phyloP scores from a whole-genome alignment of 1,284 basidiomycete species.

The Moesziomyces antarcticus region DNA sequence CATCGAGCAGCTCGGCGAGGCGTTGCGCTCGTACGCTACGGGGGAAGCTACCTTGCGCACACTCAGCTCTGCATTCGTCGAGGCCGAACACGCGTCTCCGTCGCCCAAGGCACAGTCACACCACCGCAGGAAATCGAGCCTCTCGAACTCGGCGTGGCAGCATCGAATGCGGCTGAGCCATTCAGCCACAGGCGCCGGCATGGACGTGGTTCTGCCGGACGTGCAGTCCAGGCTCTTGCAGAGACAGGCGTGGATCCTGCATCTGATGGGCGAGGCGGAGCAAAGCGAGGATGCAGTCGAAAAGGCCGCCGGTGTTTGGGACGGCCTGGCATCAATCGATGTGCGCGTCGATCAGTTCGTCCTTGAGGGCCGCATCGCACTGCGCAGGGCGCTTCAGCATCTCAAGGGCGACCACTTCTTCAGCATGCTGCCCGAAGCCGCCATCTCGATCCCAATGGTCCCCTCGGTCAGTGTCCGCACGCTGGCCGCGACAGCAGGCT shows the following conservation, averaged over 20 bases:
- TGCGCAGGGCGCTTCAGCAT: conserved; percentile 41
- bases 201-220: conserved; percentile 44
- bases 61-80: conserved; percentile 34
- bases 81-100: conserved; percentile 30
- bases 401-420: conserved; percentile 55
- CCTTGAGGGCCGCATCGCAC: conserved; percentile 43
- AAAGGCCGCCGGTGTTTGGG: conserved; percentile 36
- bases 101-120: conserved; percentile 18
- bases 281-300: conserved; percentile 40
- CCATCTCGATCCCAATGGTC: conserved; percentile 57
- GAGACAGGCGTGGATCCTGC: conserved; percentile 53
- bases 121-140: conserved; percentile 24
- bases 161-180: conserved; percentile 19
- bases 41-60: conserved; percentile 46
- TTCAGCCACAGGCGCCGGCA: neutral
- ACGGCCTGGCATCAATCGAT: conserved; percentile 18
- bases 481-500: conserved; percentile 18
- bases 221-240: conserved; percentile 48
- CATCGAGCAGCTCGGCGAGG: conserved; percentile 40
- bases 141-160: conserved; percentile 14
- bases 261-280: conserved; percentile 33
- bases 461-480: conserved; percentile 37
- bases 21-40: conserved; percentile 32
- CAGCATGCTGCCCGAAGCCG: conserved; percentile 60
- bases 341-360: conserved; percentile 40